A percentile compares a stretch with the other conserved stretches of the same genome.
Evolutionary conservation across 257 asterid species (phyloP).

Genomic region (Gynochthodes officinalis): DNA sequence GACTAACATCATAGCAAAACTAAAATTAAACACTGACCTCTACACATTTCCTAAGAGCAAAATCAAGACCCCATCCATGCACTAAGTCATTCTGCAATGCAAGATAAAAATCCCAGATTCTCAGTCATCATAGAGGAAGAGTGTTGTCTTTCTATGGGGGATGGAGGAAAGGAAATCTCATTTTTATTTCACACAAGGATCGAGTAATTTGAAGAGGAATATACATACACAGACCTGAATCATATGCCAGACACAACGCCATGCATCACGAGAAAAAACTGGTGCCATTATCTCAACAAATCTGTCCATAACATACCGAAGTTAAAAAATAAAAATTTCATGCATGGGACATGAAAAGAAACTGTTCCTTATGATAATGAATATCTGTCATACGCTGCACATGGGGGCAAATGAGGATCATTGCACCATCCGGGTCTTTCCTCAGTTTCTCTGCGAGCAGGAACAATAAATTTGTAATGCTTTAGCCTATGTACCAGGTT

Average conservation of each 20-base stretch:
- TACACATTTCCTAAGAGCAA: conserved; percentile 88
- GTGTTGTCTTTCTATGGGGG: neutral
- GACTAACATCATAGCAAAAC: neutral
- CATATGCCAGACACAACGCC: conserved; percentile 99
- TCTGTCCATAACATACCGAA: conserved; percentile 32
- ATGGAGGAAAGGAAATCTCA: neutral
- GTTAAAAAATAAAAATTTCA: conserved; percentile 1
- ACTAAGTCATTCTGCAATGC: conserved; percentile 81
- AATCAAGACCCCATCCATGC: conserved; percentile 99
- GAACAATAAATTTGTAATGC: conserved; percentile 14
- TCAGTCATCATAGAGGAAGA: neutral
- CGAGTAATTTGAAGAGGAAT: neutral
- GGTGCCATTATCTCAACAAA: conserved; percentile 99
- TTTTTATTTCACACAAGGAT: neutral
- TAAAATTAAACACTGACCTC: conserved; percentile 44
- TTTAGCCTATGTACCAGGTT: neutral
- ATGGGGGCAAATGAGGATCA: conserved; percentile 89
- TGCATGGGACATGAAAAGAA: neutral
- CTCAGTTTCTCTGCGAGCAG: conserved; percentile 58
- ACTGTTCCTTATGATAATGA: neutral
- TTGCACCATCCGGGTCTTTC: conserved; percentile 89
- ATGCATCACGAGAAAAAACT: conserved; percentile 86
- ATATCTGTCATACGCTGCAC: conserved; percentile 81
- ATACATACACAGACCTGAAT: conserved; percentile 56
- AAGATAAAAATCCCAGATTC: conserved; percentile 15